Evolutionary conservation across 2,329 filamentous ascomycete genomes (phyloP).

Genomic region (Fusarium sambucinum): DNA sequence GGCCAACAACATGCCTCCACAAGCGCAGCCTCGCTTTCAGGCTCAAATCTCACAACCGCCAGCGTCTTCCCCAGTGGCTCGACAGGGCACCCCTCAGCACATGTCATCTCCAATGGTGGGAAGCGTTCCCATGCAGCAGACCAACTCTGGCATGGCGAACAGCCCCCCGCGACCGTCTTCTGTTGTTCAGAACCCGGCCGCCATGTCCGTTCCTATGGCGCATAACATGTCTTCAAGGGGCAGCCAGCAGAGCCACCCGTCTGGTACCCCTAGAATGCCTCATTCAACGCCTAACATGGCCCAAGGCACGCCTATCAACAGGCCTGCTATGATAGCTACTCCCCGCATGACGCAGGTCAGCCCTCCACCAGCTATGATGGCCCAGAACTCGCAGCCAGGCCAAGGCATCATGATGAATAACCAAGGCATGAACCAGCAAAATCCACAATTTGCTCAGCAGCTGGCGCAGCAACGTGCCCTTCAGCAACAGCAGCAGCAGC

Average conservation of each 20-base stretch:
- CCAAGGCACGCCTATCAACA: constrained; percentile 69
- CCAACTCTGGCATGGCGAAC: constrained; percentile 74
- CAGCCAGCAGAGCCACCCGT: constrained; percentile 74
- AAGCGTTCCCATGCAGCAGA: constrained; percentile 72
- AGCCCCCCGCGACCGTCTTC: constrained; percentile 76
- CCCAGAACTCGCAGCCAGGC: constrained; percentile 67
- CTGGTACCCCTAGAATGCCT: constrained; percentile 72
- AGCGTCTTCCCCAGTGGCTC: constrained; percentile 75
- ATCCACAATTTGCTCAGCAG: constrained; percentile 58
- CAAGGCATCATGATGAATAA: constrained; percentile 65
- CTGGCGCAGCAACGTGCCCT: constrained; percentile 61
- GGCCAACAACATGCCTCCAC: constrained; percentile 54
- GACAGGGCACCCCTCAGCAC: constrained; percentile 73
- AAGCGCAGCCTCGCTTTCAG: constrained; percentile 62
- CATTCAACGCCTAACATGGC: constrained; percentile 71
- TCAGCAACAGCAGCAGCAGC: constrained; percentile 60
- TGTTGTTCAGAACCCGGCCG: constrained; percentile 69
- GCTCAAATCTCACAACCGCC: constrained; percentile 71
- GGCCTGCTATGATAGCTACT: constrained; percentile 65
- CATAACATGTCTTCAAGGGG: constrained; percentile 73
- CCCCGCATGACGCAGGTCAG: constrained; percentile 74
- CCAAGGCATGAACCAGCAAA: constrained; percentile 57
- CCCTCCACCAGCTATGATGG: constrained; percentile 70
- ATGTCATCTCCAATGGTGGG: constrained; percentile 75
- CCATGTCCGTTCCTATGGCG: constrained; percentile 70